Conservation (phyloP, 139 green algal species). For the Chlorella sp. region DNA sequence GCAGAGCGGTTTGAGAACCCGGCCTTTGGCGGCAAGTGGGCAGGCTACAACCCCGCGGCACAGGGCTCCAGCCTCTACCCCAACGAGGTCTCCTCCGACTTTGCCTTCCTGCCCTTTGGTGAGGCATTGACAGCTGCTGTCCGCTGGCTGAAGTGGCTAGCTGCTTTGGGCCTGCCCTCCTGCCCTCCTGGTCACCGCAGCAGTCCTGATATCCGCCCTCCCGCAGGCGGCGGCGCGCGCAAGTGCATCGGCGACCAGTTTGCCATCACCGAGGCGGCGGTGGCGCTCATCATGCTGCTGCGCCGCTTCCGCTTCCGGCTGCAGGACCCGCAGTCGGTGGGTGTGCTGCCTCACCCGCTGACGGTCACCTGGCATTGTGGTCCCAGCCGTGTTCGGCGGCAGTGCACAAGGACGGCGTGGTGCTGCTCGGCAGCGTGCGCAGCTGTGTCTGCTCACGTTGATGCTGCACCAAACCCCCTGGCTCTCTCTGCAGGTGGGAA, state of each 20-base stretch:
- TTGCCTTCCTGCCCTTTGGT: slow-evolving; percentile 97
- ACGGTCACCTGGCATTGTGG: too few relatives aligned
- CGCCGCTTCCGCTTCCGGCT: slow-evolving; percentile 50
- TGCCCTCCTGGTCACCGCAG: too few relatives aligned
- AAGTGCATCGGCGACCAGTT: slow-evolving; percentile 99
- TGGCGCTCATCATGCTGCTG: slow-evolving; percentile 89
- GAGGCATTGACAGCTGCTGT: background rate
- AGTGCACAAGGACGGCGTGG: too few relatives aligned
- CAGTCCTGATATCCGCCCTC: too few relatives aligned
- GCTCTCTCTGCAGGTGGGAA: slow-evolving; percentile 59
- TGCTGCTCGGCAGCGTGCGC: too few relatives aligned
- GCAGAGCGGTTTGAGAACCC: slow-evolving; percentile 50
- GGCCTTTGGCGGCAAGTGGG: slow-evolving; percentile 68
- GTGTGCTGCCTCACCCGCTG: background rate
- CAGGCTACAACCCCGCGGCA: slow-evolving; percentile 71
- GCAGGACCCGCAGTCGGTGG: slow-evolving; percentile 39
- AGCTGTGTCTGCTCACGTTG: too few relatives aligned
- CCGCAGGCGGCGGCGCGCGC: slow-evolving; percentile 82
- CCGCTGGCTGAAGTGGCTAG: too few relatives aligned
- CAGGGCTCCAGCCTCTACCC: slow-evolving; percentile 83
- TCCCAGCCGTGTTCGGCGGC: too few relatives aligned
- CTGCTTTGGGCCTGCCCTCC: background rate
- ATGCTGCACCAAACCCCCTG: too few relatives aligned
- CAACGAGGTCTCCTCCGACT: slow-evolving; percentile 96
- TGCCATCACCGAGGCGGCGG: slow-evolving; percentile 87